Evolutionary conservation across 2,329 filamentous ascomycete species (phyloP), one percentile per base, ranked within the genome.

Genomic region (Coniochaeta sp.): DNA sequence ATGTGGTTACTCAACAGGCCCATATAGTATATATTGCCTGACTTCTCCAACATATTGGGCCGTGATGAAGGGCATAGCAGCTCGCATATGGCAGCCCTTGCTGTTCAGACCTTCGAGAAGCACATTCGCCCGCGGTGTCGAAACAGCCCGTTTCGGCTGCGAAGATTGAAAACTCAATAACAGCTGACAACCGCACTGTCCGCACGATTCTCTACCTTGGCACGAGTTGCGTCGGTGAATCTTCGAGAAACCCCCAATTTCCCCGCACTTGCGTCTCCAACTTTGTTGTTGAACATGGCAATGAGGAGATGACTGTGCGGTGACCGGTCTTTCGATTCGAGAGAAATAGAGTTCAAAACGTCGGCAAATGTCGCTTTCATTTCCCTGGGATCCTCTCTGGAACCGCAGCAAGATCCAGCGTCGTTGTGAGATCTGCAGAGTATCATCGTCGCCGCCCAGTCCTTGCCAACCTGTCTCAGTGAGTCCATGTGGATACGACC

Each of bases 231-330:
- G 24, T 12, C 50, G 16, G 45, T 13, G n/a, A 30, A 27, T 48
- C 47, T 49, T 50, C 51, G 52, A 26, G 47, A 51, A 51, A 13
- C 45, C 53, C 50, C 51, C 52, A 52, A 40, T 49, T 59, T 57
- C 57, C 57, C 57, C 57, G 57, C 57, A 59, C 51, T 57, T 51
- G 50, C 46, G 50, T 26, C 38, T 24, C 38, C 38, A 24, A 42
- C 20, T n/a, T n/a, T 24, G 38, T 10, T 22, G 20, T 42, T 24
- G 20, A 42, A n/a, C n/a, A n/a, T n/a, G 18, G n/a, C n/a, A n/a
- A n/a, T n/a, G n/a, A n/a, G n/a, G n/a, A n/a, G n/a, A n/a, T n/a
- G n/a, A n/a, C n/a, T n/a, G n/a, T n/a, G n/a, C n/a, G n/a, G n/a
- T n/a, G n/a, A n/a, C n/a, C n/a, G n/a, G n/a, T n/a, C n/a, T n/a